phyloP scores from a whole-genome alignment of 805 yeast genomes.

The Monosporozyma solicola region DNA sequence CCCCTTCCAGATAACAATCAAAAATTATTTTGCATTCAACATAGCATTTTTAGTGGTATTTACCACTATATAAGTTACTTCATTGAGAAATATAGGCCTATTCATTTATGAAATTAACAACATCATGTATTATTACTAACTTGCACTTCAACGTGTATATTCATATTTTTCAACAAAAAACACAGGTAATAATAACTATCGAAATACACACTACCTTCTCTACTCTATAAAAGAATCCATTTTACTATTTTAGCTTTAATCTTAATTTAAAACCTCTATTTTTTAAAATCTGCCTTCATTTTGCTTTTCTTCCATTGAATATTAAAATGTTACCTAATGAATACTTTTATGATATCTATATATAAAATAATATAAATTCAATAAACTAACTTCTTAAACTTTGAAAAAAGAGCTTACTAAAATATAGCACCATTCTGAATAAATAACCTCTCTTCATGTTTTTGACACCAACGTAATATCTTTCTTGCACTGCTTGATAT shows the following conservation, averaged over 20 bases:
- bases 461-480: constrained; percentile 69
- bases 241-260: neutral
- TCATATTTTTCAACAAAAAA: constrained; percentile 3
- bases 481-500: constrained; percentile 51
- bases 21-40: constrained; percentile 5
- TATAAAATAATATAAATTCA: neutral
- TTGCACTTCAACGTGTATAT: constrained; percentile 10
- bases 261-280: neutral
- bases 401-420: constrained; percentile 16
- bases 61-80: neutral
- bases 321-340: too few relatives aligned
- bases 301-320: neutral
- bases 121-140: constrained; percentile 1
- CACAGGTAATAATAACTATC: neutral
- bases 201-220: neutral
- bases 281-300: neutral
- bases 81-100: neutral
- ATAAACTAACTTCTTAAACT: neutral
- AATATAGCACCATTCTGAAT: constrained; percentile 66
- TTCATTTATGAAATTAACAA: neutral
- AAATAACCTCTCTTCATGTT: constrained; percentile 60
- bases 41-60: constrained; percentile 5
- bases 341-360: neutral
- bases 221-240: neutral
- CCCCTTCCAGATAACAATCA: neutral